Evolutionary conservation across 495 filamentous ascomycete species (phyloP).

Genomic region (Parathielavia appendiculata): DNA sequence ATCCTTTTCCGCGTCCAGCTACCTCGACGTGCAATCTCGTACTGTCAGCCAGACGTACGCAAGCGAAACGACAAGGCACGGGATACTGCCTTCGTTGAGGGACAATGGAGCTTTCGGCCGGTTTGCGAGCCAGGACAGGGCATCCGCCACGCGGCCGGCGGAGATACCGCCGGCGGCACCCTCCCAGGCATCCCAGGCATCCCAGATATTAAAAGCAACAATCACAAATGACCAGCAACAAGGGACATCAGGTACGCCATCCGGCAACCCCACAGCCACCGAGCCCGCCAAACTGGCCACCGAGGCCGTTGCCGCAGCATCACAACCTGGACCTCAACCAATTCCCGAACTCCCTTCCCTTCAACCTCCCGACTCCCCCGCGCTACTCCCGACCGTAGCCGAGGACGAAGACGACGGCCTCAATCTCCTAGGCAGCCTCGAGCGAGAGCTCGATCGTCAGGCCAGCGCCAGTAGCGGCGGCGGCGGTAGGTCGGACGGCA

Average conservation of each 20-base stretch:
- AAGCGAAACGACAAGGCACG: conserved; percentile 3
- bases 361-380: conserved; percentile 21
- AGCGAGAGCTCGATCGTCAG: conserved; percentile 31
- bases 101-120: not conserved
- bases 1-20: conserved; percentile 11
- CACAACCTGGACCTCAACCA: not conserved
- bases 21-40: conserved; percentile 13
- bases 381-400: conserved; percentile 17
- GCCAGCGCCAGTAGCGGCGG: conserved; percentile 13
- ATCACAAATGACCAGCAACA: not conserved
- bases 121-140: not conserved
- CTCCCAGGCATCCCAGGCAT: not conserved
- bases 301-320: no score
- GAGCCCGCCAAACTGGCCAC: no score
- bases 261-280: no score
- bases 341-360: not conserved
- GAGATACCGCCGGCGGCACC: not conserved
- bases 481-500: not conserved
- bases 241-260: no score
- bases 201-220: not conserved
- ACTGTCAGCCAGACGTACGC: conserved; percentile 7
- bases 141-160: not conserved
- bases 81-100: not conserved
- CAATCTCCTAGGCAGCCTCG: conserved; percentile 30
- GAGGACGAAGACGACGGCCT: conserved; percentile 29